These are phyloP conservation scores for Peribolospora baueri DNA, from an alignment of 768 basidiomycete genomes.

Conservation along the genomic window DNA sequence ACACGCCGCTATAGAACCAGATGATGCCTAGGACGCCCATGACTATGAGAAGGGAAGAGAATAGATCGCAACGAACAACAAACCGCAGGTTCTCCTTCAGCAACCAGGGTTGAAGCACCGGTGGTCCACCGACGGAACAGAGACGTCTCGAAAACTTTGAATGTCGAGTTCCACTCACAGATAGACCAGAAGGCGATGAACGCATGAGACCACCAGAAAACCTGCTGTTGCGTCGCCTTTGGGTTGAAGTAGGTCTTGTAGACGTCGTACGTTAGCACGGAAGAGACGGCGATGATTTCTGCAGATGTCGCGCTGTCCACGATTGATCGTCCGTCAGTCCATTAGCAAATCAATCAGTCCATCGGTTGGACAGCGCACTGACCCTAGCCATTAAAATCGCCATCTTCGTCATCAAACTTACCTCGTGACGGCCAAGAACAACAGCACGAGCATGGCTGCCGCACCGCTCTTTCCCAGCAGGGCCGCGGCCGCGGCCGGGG, in stretches of 20 bases:
- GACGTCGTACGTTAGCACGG: slow-evolving; percentile 58
- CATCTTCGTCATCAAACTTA: neutral
- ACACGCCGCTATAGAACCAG: slow-evolving; percentile 74
- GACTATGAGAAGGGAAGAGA: slow-evolving; percentile 12
- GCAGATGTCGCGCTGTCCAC: slow-evolving; percentile 45
- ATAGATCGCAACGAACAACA: no score
- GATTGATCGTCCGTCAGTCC: neutral
- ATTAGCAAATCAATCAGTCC: no score
- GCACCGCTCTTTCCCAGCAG: slow-evolving; percentile 61
- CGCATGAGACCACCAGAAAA: slow-evolving; percentile 13
- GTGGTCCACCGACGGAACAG: no score
- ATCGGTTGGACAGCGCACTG: no score
- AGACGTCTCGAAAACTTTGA: no score
- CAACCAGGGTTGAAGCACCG: no score
- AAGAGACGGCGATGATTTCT: slow-evolving; percentile 75
- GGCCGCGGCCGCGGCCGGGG: slow-evolving; percentile 58
- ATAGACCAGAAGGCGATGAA: no score
- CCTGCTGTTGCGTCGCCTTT: slow-evolving; percentile 33
- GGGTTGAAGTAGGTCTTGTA: slow-evolving; percentile 72
- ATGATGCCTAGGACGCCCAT: slow-evolving; percentile 60
- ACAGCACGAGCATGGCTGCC: slow-evolving; percentile 45
- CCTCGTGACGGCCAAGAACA: slow-evolving; percentile 59
- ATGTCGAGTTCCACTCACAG: no score
- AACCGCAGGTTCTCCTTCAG: no score
- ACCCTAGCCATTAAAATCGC: no score